Percentiles rank a stretch among this genome's conserved stretches.
phyloP scores from a whole-genome alignment of 495 filamentous ascomycete species.

The Penicillium cinerascens region DNA sequence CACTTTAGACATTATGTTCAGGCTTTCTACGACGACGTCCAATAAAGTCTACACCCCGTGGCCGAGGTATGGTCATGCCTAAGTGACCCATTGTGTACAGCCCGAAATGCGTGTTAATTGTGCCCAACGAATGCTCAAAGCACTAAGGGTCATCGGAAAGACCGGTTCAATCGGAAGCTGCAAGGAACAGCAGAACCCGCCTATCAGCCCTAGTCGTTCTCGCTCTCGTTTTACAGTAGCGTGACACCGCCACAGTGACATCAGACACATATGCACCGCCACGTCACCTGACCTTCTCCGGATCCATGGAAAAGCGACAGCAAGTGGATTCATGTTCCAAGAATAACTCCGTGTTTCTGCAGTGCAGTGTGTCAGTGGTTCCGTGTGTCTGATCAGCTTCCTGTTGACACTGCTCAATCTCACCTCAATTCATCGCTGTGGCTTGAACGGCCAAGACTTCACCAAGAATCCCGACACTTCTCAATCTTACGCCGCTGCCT shows the following conservation, averaged over 20 bases:
- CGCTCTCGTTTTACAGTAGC: not conserved
- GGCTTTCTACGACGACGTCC: no score
- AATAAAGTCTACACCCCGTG: no score
- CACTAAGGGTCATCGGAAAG: not conserved
- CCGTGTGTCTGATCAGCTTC: not conserved
- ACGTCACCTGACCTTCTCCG: conserved; percentile 17
- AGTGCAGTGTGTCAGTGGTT: no score
- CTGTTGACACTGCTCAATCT: conserved; percentile 1
- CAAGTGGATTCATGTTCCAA: conserved; percentile 21
- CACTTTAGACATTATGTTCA: no score
- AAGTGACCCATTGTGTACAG: no score
- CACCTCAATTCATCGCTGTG: not conserved
- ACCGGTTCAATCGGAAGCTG: not conserved
- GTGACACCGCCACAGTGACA: conserved; percentile 20
- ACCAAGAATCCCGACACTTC: not conserved
- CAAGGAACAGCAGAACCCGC: not conserved
- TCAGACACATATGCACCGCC: conserved; percentile 17
- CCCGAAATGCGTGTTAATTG: no score
- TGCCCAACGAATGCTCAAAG: not conserved
- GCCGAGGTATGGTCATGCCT: no score
- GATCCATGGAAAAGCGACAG: conserved; percentile 20
- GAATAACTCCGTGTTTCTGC: conserved; percentile 6
- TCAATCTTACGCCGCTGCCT: conserved; percentile 24
- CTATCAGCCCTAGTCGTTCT: not conserved
- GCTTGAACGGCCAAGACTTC: not conserved